Conservation (phyloP, 495 filamentous ascomycete genomes). For the Neurospora discreta region DNA sequence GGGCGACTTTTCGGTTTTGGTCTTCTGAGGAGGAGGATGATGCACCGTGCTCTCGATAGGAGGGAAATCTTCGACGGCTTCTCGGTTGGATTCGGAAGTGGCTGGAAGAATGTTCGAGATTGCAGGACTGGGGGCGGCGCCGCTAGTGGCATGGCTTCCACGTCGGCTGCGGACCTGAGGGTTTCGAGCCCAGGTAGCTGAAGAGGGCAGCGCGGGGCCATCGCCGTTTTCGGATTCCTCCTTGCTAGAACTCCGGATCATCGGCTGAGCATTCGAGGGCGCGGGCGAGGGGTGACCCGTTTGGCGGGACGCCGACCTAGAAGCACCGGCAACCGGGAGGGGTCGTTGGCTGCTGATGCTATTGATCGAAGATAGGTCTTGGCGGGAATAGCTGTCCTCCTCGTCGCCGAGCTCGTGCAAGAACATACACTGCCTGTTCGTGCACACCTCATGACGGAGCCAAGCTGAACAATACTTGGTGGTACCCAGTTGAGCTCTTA, state of each 20-base stretch:
- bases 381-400: slow-evolving; percentile 89
- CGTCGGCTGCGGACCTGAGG: slow-evolving; percentile 57
- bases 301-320: slow-evolving; percentile 40
- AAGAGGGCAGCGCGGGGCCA: slow-evolving; percentile 77
- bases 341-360: slow-evolving; percentile 69
- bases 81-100: slow-evolving; percentile 30
- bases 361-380: slow-evolving; percentile 95
- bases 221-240: slow-evolving; percentile 65
- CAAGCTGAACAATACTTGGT: slow-evolving; percentile 99
- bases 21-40: not conserved
- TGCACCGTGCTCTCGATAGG: slow-evolving; percentile 9
- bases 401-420: slow-evolving; percentile 94
- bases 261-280: slow-evolving; percentile 53
- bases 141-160: slow-evolving; percentile 67
- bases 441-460: slow-evolving; percentile 82
- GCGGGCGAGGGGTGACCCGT: slow-evolving; percentile 39
- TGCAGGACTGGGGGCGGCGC: slow-evolving; percentile 70
- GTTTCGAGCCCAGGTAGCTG: slow-evolving; percentile 88
- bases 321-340: slow-evolving; percentile 31
- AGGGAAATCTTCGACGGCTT: slow-evolving; percentile 21
- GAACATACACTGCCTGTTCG: slow-evolving; percentile 94
- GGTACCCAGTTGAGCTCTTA: slow-evolving; percentile 91
- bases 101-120: slow-evolving; percentile 49
- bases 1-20: not conserved
- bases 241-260: slow-evolving; percentile 62